phyloP scores from a whole-genome alignment of 495 filamentous ascomycete species.

The Delitschia confertaspora region DNA sequence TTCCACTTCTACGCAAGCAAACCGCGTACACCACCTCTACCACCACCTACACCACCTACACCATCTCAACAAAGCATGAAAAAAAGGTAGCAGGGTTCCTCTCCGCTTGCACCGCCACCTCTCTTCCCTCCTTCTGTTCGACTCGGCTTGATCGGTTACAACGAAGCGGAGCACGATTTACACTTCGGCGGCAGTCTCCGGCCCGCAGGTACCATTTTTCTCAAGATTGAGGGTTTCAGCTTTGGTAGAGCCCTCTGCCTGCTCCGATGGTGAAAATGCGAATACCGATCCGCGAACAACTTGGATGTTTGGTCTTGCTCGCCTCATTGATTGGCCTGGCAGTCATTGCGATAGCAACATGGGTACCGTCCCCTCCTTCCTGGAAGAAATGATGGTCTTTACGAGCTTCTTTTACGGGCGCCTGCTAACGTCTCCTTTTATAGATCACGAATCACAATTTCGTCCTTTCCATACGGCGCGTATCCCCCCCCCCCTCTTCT shows the following conservation, averaged over 20 bases:
- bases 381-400: neutral
- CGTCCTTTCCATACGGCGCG: slow-evolving; percentile 54
- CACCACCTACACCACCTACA: neutral
- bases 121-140: neutral
- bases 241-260: slow-evolving; percentile 1
- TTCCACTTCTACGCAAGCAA: neutral
- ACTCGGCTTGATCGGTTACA: neutral
- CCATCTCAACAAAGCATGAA: slow-evolving; percentile 13
- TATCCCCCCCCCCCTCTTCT: slow-evolving; percentile 1
- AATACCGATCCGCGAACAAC: slow-evolving; percentile 74
- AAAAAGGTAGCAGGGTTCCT: slow-evolving; percentile 3
- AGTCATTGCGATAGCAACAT: slow-evolving; percentile 56
- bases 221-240: too few relatives aligned
- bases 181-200: too few relatives aligned
- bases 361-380: slow-evolving; percentile 22
- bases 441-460: slow-evolving; percentile 72
- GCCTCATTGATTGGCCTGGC: slow-evolving; percentile 59
- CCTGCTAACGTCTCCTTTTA: slow-evolving; percentile 16
- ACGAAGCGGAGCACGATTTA: neutral
- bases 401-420: slow-evolving; percentile 19
- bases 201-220: too few relatives aligned
- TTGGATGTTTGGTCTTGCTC: slow-evolving; percentile 63
- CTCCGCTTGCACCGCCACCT: neutral
- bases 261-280: slow-evolving; percentile 50
- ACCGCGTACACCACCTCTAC: neutral